Conservation (phyloP, 139 green algal genomes). For the Chlorella sp. region DNA sequence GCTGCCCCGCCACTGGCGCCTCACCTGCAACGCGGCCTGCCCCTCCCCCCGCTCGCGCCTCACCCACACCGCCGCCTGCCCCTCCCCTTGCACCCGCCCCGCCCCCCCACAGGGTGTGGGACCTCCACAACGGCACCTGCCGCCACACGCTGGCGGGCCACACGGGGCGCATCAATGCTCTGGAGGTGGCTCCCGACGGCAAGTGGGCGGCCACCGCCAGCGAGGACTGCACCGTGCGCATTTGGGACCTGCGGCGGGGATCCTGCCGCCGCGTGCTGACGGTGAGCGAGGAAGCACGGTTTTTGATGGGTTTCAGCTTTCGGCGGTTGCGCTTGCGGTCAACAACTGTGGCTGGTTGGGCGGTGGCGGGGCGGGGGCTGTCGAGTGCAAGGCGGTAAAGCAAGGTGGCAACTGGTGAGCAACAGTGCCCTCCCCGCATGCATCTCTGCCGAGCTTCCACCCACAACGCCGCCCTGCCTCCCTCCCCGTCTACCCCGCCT, state of each 20-base stretch:
- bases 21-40: neutral
- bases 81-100: no score
- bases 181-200: slow-evolving; percentile 58
- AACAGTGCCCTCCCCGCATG: no score
- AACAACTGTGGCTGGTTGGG: no score
- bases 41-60: no score
- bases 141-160: slow-evolving; percentile 62
- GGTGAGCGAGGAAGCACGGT: neutral
- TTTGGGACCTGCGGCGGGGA: slow-evolving; percentile 67
- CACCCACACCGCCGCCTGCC: neutral
- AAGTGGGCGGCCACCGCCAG: slow-evolving; percentile 57
- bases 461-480: neutral
- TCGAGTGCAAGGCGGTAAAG: no score
- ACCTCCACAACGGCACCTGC: slow-evolving; percentile 51
- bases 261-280: slow-evolving; percentile 46
- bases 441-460: neutral
- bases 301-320: neutral
- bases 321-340: neutral
- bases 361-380: no score
- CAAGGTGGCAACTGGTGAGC: no score
- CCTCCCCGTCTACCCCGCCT: slow-evolving; percentile 3
- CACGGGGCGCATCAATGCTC: slow-evolving; percentile 65
- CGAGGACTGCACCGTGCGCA: slow-evolving; percentile 66
- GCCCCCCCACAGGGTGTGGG: slow-evolving; percentile 56
- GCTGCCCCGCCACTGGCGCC: neutral